Base-by-base conservation (phyloP, 1,284 basidiomycete genomes). In the Cutaneotrichosporon sp. region DNA sequence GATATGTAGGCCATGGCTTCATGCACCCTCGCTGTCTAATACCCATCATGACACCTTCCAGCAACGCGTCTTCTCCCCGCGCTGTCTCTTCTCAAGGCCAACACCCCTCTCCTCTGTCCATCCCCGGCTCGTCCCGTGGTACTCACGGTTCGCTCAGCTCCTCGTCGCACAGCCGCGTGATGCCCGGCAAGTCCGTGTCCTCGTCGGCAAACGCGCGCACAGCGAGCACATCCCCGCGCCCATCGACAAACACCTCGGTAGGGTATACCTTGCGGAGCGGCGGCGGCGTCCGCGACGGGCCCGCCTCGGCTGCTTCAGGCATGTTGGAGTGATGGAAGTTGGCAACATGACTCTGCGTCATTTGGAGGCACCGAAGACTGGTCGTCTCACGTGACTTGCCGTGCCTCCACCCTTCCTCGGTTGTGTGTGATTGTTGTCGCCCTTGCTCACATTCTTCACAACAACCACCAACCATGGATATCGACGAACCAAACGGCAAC, bases 121-220 rank as follows among this genome's bases (percentile, higher is more conserved):
- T 2, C 13, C 40, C 4, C 18, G 13, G 13, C 13, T 11, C 40
- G 13, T 42, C 34, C 34, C 34, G 34, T 13, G 34, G 34, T 13
- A 96, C 92, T 82, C 93, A 98, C 42, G 95, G 96, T 81, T 98
- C 95, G 72, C 90, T 93, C 76, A 97, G 86, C 81, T 95, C 92
- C 73, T 85, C 88, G 82, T 94, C 90, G n/a, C 95, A 90, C 67
- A 97, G 85, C 40, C 86, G 83, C 86, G 93, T 91, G 73, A 95
- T 88, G 70, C 87, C 86, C 10, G 87, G 86, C 63, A 95, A 83
- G 80, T 94, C 91, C 22, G 85, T 82, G 79, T 91, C 90, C 66
- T 80, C 79, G 47, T 64, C 63, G 22, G 64, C 62, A 49, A 72
- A 80, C 4, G 63, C 58, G 50, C 78, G 61, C 56, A 72, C 76